Percentiles rank a stretch among this genome's conserved stretches.
These are phyloP conservation scores for Coemansia sp. DNA, from an alignment of 192 early-diverging fungal species.

Conservation along the genomic window DNA sequence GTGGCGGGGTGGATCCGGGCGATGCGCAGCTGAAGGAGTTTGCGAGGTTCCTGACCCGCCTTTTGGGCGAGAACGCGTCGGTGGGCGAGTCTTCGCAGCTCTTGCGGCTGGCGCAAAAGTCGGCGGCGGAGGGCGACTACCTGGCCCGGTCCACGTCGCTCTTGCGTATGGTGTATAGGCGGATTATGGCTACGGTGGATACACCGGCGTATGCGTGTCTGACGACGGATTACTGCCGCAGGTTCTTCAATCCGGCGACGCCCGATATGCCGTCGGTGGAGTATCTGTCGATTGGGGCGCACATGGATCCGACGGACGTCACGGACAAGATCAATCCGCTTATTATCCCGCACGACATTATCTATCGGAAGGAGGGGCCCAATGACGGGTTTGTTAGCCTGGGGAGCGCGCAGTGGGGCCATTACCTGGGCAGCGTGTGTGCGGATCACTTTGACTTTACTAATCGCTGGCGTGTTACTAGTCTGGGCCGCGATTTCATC, in stretches of 20 bases:
- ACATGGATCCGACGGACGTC: slow-evolving; percentile 65
- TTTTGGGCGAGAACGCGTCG: slow-evolving; percentile 43
- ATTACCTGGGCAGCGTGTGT: slow-evolving; percentile 76
- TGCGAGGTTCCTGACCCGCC: slow-evolving; percentile 42
- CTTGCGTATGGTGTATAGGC: slow-evolving; percentile 48
- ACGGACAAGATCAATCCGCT: slow-evolving; percentile 67
- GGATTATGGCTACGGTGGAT: slow-evolving; percentile 75
- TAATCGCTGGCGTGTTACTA: slow-evolving; percentile 43
- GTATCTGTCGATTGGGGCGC: slow-evolving; percentile 83
- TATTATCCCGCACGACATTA: slow-evolving; percentile 75
- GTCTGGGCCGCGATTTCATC: slow-evolving; percentile 42
- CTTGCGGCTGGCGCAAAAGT: slow-evolving; percentile 18
- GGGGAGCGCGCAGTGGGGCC: slow-evolving; percentile 84
- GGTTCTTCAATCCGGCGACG: slow-evolving; percentile 86
- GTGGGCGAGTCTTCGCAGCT: slow-evolving; percentile 36
- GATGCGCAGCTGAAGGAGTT: slow-evolving; percentile 38
- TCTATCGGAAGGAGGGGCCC: slow-evolving; percentile 75
- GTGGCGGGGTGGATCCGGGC: slow-evolving; percentile 22
- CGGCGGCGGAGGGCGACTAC: slow-evolving; percentile 26
- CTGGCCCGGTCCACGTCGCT: slow-evolving; percentile 29
- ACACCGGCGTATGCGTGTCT: slow-evolving; percentile 91
- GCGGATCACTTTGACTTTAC: slow-evolving; percentile 93
- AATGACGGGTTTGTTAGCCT: slow-evolving; percentile 94
- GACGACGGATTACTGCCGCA: slow-evolving; percentile 81
- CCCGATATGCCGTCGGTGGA: slow-evolving; percentile 72